Percentiles rank a stretch among this genome's conserved stretches.
phyloP scores from a whole-genome alignment of 495 filamentous ascomycete genomes.

The Daldinia decipiens region DNA sequence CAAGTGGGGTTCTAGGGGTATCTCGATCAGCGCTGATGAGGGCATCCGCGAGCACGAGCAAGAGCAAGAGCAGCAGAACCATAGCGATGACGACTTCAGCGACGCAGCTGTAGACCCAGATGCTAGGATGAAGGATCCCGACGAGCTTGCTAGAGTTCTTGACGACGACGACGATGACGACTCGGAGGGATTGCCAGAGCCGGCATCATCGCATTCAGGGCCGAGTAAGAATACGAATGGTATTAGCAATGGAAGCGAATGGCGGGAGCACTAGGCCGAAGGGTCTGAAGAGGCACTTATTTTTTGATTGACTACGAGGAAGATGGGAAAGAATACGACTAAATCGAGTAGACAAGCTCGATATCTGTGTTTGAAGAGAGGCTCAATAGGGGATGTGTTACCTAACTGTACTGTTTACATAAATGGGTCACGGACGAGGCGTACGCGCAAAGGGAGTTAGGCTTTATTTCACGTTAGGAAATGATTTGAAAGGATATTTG shows the following conservation, averaged over 20 bases:
- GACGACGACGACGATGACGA: constrained; percentile 62
- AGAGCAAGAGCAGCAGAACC: constrained; percentile 34
- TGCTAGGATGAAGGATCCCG: constrained; percentile 67
- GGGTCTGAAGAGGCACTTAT: neutral
- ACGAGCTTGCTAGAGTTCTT: constrained; percentile 63
- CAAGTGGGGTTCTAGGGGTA: constrained; percentile 81
- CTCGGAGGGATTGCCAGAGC: constrained; percentile 24
- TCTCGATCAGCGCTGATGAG: constrained; percentile 84
- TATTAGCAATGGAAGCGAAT: constrained; percentile 54
- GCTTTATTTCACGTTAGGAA: constrained; percentile 8
- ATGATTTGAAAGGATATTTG: constrained; percentile 3
- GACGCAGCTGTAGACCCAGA: constrained; percentile 59
- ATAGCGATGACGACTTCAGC: constrained; percentile 48
- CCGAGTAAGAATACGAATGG: constrained; percentile 42
- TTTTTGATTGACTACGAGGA: neutral
- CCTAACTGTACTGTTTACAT: constrained; percentile 29
- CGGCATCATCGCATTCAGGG: constrained; percentile 19
- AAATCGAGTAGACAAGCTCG: neutral
- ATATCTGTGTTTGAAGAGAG: neutral
- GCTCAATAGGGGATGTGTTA: neutral
- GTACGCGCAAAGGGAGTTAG: constrained; percentile 32
- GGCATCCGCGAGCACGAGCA: constrained; percentile 66
- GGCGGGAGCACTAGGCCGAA: constrained; percentile 49
- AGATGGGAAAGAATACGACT: neutral
- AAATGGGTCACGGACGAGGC: constrained; percentile 16